A percentile compares a stretch with the other conserved stretches of the same genome.
Conservation (phyloP, 2,329 filamentous ascomycete species). For the Samsoniella hepiali region DNA sequence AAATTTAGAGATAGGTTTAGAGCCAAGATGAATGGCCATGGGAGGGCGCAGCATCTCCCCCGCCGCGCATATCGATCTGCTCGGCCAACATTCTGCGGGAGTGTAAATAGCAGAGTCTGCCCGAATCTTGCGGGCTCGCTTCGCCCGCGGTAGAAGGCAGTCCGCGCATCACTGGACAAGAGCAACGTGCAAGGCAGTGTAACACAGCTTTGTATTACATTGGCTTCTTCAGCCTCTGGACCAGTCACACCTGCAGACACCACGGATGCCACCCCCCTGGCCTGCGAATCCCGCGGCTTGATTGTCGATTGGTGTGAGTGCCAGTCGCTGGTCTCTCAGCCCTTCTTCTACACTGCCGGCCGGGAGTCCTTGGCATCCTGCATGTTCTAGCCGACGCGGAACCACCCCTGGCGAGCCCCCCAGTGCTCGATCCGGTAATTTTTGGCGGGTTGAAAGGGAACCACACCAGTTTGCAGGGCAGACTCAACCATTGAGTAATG, state of each 20-base stretch:
- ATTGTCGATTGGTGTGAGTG: neutral
- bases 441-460: conserved; percentile 15
- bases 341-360: conserved; percentile 8
- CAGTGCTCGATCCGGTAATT: conserved; percentile 16
- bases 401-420: neutral
- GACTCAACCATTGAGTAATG: neutral
- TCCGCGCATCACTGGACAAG: neutral
- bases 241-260: neutral
- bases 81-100: neutral
- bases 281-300: conserved; percentile 11
- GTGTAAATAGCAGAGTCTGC: neutral
- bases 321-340: neutral
- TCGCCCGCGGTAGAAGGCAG: neutral
- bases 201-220: neutral
- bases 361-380: neutral
- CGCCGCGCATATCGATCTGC: neutral
- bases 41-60: neutral
- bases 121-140: neutral
- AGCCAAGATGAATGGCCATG: neutral
- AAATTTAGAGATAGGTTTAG: neutral
- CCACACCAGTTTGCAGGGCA: neutral
- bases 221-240: neutral
- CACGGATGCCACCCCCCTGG: neutral
- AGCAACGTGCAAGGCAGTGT: neutral
- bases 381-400: neutral